A percentile compares a stretch with the other conserved stretches of the same genome.
Conservation (phyloP, 495 filamentous ascomycete species). For the Entonaema liquescens region DNA sequence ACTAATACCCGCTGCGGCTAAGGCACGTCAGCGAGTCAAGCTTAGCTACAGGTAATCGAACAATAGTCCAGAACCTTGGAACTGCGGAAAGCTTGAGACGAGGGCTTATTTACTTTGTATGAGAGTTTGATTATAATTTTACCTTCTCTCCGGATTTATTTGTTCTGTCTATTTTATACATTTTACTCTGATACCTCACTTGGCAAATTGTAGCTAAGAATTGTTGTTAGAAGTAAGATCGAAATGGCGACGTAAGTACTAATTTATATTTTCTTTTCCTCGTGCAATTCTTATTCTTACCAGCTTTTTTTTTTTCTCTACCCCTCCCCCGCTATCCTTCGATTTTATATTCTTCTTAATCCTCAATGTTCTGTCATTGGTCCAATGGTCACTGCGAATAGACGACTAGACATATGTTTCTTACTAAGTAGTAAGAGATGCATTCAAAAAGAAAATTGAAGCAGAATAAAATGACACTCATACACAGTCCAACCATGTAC, state of each 20-base stretch:
- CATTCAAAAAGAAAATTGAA: background rate
- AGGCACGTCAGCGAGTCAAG: conserved; percentile 9
- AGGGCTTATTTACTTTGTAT: conserved; percentile 6
- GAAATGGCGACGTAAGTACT: conserved; percentile 34
- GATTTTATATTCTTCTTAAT: background rate
- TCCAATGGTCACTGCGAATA: background rate
- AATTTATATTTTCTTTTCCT: conserved; percentile 12
- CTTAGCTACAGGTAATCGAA: conserved; percentile 1
- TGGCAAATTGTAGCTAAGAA: background rate
- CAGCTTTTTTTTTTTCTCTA: conserved; percentile 7
- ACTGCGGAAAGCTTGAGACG: background rate
- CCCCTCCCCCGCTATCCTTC: conserved; percentile 38
- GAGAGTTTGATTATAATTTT: conserved; percentile 11
- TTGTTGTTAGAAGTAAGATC: conserved; percentile 1
- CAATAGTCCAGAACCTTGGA: background rate
- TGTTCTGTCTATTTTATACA: background rate
- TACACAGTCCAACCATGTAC: background rate
- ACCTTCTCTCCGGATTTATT: background rate
- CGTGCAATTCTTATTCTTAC: conserved; percentile 4
- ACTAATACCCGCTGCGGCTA: conserved; percentile 32
- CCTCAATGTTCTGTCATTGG: background rate
- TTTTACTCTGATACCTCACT: background rate
- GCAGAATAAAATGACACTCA: background rate
- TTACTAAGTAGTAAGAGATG: too few relatives aligned
- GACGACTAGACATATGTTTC: background rate